Conservation (phyloP, 495 filamentous ascomycete species). For the Trichoderma orchidacearum region DNA sequence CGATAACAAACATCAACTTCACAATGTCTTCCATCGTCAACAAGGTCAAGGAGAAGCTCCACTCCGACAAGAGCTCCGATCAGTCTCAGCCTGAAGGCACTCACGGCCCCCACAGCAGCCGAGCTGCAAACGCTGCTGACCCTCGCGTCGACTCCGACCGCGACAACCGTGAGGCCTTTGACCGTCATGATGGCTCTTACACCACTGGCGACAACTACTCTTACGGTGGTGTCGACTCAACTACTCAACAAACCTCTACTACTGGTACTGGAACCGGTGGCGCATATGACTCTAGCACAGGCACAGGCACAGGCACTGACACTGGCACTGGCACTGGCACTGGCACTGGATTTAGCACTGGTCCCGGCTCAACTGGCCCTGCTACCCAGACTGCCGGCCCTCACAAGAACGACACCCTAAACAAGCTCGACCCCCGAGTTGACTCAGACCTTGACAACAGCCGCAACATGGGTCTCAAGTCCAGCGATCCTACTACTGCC, state of each 20-base stretch:
- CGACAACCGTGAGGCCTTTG: constrained; percentile 18
- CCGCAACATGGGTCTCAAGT: constrained; percentile 1
- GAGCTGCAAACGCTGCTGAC: constrained; percentile 31
- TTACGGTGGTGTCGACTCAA: constrained; percentile 24
- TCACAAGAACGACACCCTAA: constrained; percentile 19
- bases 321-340: constrained; percentile 10
- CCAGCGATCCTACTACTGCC: constrained; percentile 6
- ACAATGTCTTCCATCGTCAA: constrained; percentile 56
- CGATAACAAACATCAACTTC: constrained; percentile 5
- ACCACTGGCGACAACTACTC: constrained; percentile 5
- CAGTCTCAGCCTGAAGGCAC: constrained; percentile 7
- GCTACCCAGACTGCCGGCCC: constrained; percentile 15
- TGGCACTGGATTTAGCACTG: neutral
- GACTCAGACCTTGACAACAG: constrained; percentile 12
- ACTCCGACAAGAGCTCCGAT: constrained; percentile 22
- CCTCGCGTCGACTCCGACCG: constrained; percentile 33
- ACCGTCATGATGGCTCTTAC: neutral
- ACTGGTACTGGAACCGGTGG: neutral
- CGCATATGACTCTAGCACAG: neutral
- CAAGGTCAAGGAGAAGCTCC: constrained; percentile 61
- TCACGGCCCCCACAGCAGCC: constrained; percentile 14
- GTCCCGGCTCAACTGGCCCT: neutral
- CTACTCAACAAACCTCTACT: constrained; percentile 6
- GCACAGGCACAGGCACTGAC: constrained; percentile 2
- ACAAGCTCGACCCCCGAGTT: constrained; percentile 23